phyloP scores from a whole-genome alignment of 345 rosid genomes.

The Turritis glabra region DNA sequence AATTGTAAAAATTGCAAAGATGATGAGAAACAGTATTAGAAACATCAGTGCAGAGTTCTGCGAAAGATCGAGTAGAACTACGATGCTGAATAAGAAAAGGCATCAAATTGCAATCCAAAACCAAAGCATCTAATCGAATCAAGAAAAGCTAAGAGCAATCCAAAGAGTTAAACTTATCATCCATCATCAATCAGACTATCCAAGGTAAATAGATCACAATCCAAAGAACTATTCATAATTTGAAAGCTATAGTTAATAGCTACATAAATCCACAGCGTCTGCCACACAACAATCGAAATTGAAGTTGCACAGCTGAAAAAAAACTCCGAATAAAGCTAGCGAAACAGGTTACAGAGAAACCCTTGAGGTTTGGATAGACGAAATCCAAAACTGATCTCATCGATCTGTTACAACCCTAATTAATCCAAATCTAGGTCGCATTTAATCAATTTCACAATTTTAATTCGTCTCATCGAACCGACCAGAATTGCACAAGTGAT shows the following conservation, averaged over 20 bases:
- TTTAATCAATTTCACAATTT: background rate
- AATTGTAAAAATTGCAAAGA: background rate
- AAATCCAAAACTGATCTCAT: background rate
- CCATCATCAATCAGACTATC: conserved; percentile 1
- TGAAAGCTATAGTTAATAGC: background rate
- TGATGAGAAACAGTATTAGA: background rate
- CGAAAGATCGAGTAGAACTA: background rate
- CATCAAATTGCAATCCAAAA: background rate
- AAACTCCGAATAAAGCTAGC: too few relatives aligned
- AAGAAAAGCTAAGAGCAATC: background rate
- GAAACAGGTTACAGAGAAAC: background rate
- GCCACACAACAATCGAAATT: background rate
- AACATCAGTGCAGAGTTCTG: background rate
- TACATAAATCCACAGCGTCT: background rate
- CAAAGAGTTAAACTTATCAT: background rate
- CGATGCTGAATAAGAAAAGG: background rate
- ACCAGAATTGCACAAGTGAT: background rate
- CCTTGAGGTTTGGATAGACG: background rate
- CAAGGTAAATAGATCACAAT: conserved; percentile 5
- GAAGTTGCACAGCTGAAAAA: background rate
- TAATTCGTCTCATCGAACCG: background rate
- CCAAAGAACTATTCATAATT: background rate
- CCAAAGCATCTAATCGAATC: background rate
- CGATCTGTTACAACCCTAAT: conserved; percentile 8
- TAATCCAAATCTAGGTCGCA: background rate